Base-by-base conservation (phyloP, 306 rosid genomes). In the Potentilla sterilis region DNA sequence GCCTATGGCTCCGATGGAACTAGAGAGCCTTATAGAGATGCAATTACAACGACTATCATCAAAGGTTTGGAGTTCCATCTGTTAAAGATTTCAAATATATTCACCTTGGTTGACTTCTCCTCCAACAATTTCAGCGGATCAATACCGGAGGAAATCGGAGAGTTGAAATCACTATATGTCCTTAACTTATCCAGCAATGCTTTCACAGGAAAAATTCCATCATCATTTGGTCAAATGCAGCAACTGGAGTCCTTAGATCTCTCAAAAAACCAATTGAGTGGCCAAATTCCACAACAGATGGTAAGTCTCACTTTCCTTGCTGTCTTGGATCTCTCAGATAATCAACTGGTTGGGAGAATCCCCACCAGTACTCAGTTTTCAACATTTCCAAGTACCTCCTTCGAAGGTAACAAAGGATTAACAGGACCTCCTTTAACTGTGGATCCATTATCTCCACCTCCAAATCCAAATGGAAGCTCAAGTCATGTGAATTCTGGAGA, bases 61-160 rank as follows among this genome's bases (percentile, higher is more conserved):
- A 49, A 49, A 5, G 55, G 55, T 1, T 0, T 49, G 16, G 55
- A 49, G 9, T 49, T 49, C 1, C 0, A 49, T 16, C n/a, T 15
- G n/a, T n/a, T 16, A 1, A 49, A 49, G 16, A 49, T 49, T 49
- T 2, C 2, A 16, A 16, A 1, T 7, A 49, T 15, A 49, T 49
- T 49, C 55, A 49, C 55, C 55, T 49, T 49, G 55, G 0, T 49
- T 16, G 55, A 49, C 8, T 49, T 15, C 55, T 49, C 55, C n/a
- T 49, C n/a, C 0, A 49, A 16, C 19, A 49, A 49, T 1, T 49
- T 49, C n/a, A 49, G 15, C n/a, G 55, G 55, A 49, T 49, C n/a
- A 5, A 74, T 54, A 78, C 46, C 63, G 74, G 18, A 74, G 80
- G 35, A 74, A 78, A 49, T 49, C 16, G 75, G 55, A 49, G 55